A percentile compares a stretch with the other conserved stretches of the same genome.
Conservation (phyloP, 495 filamentous ascomycete species). For the Evansstolkia leycettana region DNA sequence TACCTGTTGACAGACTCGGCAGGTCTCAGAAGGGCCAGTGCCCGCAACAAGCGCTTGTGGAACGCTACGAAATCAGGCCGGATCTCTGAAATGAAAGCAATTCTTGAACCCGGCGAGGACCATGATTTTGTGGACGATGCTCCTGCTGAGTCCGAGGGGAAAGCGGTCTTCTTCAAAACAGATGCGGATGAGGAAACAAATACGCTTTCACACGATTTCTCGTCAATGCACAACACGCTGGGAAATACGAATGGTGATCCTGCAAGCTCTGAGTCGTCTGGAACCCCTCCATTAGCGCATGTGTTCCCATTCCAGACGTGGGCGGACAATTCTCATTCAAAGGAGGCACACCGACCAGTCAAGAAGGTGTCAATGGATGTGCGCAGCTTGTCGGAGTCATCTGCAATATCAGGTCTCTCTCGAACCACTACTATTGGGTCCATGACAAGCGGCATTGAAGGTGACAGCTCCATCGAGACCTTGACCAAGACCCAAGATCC, state of each 20-base stretch:
- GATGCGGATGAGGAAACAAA: constrained; percentile 27
- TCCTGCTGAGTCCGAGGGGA: constrained; percentile 25
- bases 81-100: constrained; percentile 57
- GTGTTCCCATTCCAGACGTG: constrained; percentile 79
- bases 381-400: constrained; percentile 75
- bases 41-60: constrained; percentile 79
- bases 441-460: constrained; percentile 59
- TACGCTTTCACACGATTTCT: constrained; percentile 11
- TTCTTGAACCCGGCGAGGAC: constrained; percentile 58
- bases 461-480: constrained; percentile 73
- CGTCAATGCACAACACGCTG: constrained; percentile 12
- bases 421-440: constrained; percentile 66
- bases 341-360: constrained; percentile 30
- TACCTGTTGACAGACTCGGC: constrained; percentile 79
- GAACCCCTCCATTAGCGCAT: constrained; percentile 60
- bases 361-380: constrained; percentile 86
- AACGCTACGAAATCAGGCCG: constrained; percentile 68
- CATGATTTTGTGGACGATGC: constrained; percentile 32
- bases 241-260: constrained; percentile 13
- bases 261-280: constrained; percentile 24
- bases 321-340: constrained; percentile 25
- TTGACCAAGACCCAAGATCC: constrained; percentile 70
- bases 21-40: constrained; percentile 69
- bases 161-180: constrained; percentile 28
- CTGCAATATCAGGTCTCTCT: constrained; percentile 64